Base-by-base conservation (phyloP, 768 basidiomycete species). In the Paxillus rubicundulus region DNA sequence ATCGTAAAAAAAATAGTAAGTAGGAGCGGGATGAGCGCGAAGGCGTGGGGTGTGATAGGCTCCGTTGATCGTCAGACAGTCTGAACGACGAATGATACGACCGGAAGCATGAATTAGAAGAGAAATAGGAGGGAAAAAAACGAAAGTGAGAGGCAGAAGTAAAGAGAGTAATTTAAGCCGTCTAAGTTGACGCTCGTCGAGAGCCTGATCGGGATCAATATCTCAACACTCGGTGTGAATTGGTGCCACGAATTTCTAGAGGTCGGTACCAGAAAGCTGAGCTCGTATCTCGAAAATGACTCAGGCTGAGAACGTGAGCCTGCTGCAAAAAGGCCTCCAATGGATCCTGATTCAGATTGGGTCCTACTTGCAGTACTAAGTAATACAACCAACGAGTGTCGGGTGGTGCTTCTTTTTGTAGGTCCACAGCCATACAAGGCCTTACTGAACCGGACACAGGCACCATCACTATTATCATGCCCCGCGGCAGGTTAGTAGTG, bases 1-100 rank as follows among this genome's bases (percentile, higher is more conserved):
- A 59, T 66, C 62, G 62, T 69, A 52, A 62, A 27, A 57, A 46
- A 51, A 24, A 24, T 44, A 30, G 52, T 56, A 24, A 39, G 48
- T 49, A 24, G 51, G 49, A 34, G 33, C 33, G 33, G 37, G 27
- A 32, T n/a, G 49, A 27, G 36, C 33, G 46, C 36, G 16, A 42
- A 21, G 27, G 44, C 36, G 47, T 32, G 17, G 14, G 44, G 3
- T 30, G 30, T 30, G 10, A 30, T 20, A 9, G 32, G 43, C 46
- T 46, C 40, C 46, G 51, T 48, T 20, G 52, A 41, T 54, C 52
- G 45, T 50, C 47, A 57, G 28, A 46, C 32, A 10, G 48, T 48
- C 52, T 54, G 45, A 39, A 38, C n/a, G 38, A 34, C 37, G 27
- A 45, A 21, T 36, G 50, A 55, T 41, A 37, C 36, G 53, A 50